A percentile compares a stretch with the other conserved stretches of the same genome.
Conservation (phyloP, 495 filamentous ascomycete species). For the Sphaerosporella brunnea region DNA sequence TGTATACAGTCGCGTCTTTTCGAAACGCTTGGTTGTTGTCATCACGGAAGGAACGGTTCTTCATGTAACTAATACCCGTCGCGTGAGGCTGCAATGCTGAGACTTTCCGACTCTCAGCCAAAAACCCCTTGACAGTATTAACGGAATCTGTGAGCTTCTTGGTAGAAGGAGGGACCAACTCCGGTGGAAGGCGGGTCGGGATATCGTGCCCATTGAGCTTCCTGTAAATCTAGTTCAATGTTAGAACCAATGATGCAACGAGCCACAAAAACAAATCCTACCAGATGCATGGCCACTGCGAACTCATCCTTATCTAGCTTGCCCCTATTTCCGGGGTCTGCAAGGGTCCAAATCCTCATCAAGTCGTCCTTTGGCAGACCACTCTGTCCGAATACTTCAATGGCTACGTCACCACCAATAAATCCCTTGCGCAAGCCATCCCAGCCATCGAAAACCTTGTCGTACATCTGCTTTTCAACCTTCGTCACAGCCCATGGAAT, state of each 20-base stretch:
- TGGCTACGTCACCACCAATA: conserved; percentile 79
- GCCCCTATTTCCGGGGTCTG: conserved; percentile 83
- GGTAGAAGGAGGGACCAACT: conserved; percentile 92
- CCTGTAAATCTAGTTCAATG: conserved; percentile 49
- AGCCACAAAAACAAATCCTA: conserved; percentile 1
- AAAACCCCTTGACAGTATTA: conserved; percentile 75
- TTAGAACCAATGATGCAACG: neutral
- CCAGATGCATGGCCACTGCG: conserved; percentile 92
- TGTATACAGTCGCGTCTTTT: conserved; percentile 92
- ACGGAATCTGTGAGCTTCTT: conserved; percentile 83
- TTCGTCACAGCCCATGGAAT: conserved; percentile 99
- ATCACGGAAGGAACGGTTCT: conserved; percentile 76
- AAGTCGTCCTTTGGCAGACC: conserved; percentile 76
- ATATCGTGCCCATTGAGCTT: conserved; percentile 91
- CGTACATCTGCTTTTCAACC: conserved; percentile 94
- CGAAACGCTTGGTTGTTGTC: conserved; percentile 37
- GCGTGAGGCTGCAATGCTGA: conserved; percentile 88
- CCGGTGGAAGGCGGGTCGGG: conserved; percentile 76
- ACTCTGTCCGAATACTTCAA: conserved; percentile 95
- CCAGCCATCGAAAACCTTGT: conserved; percentile 90
- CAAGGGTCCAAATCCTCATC: conserved; percentile 86
- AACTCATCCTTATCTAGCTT: conserved; percentile 95
- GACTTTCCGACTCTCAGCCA: conserved; percentile 81
- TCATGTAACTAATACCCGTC: conserved; percentile 94
- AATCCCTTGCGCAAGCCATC: conserved; percentile 89